Conservation (phyloP, 2,329 filamentous ascomycete genomes). For the Mycosphaerella arachidis region DNA sequence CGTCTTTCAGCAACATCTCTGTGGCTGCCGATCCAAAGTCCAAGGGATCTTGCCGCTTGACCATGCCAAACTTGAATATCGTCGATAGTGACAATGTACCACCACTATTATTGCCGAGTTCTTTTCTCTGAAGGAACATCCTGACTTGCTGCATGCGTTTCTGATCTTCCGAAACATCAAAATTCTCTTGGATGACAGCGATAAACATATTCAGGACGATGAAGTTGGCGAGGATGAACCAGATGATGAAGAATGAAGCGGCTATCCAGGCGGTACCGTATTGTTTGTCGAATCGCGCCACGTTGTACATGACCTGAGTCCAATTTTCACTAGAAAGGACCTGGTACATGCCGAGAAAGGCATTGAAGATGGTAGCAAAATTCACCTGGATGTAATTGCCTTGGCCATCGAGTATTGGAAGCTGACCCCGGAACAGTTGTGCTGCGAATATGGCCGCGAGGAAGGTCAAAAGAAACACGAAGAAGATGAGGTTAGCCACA, state of each 20-base stretch:
- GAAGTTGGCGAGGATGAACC: conserved; percentile 94
- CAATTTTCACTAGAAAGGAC: conserved; percentile 94
- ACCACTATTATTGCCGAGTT: conserved; percentile 64
- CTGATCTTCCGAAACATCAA: conserved; percentile 96
- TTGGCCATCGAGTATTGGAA: conserved; percentile 57
- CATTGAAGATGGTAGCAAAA: conserved; percentile 89
- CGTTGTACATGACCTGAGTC: conserved; percentile 80
- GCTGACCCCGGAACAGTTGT: conserved; percentile 85
- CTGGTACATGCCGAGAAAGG: conserved; percentile 97
- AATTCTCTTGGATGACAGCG: conserved; percentile 99
- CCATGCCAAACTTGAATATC: conserved; percentile 59
- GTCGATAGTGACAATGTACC: conserved; percentile 68
- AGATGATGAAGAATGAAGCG: conserved; percentile 83
- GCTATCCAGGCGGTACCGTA: conserved; percentile 85
- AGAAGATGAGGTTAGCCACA: conserved; percentile 90
- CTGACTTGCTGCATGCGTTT: conserved; percentile 96
- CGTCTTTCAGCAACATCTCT: conserved; percentile 95
- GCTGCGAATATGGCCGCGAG: conserved; percentile 88
- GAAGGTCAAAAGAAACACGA: conserved; percentile 94
- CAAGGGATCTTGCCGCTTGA: conserved; percentile 70
- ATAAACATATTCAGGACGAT: conserved; percentile 99
- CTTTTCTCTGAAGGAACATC: conserved; percentile 86
- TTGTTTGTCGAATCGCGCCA: conserved; percentile 63
- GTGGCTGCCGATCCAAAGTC: conserved; percentile 89
- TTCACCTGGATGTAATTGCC: conserved; percentile 65